Evolutionary conservation across 441 rosid genomes (phyloP).

Genomic region (Adansonia rubrostipa): DNA sequence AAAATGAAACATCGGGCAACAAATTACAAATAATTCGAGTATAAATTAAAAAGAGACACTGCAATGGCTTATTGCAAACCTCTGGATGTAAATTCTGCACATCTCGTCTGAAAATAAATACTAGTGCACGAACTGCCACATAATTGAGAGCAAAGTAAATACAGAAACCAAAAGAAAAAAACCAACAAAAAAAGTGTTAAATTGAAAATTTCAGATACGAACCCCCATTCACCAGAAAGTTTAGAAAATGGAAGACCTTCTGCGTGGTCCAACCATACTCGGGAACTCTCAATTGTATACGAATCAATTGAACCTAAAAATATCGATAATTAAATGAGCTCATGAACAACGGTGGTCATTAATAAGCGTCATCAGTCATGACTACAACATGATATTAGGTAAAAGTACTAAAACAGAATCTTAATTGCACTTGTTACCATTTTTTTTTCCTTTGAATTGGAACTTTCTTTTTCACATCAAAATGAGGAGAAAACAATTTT

Average conservation of each 20-base stretch:
- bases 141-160: slow-evolving; percentile 17
- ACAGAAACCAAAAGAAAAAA: slow-evolving; percentile 5
- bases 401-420: slow-evolving; percentile 4
- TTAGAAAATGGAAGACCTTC: slow-evolving; percentile 91
- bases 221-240: slow-evolving; percentile 91
- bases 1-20: slow-evolving; percentile 20
- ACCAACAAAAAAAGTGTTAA: background rate
- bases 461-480: background rate
- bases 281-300: slow-evolving; percentile 88
- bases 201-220: slow-evolving; percentile 25
- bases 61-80: slow-evolving; percentile 38
- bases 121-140: slow-evolving; percentile 60
- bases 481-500: background rate
- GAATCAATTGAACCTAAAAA: slow-evolving; percentile 71
- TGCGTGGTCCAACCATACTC: slow-evolving; percentile 97
- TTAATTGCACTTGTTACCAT: background rate
- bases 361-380: background rate
- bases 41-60: background rate
- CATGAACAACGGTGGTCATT: background rate
- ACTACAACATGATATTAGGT: background rate
- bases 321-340: slow-evolving; percentile 1
- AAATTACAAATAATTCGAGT: background rate
- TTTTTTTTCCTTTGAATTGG: background rate
- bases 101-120: slow-evolving; percentile 67
- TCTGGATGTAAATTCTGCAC: slow-evolving; percentile 66